Evolutionary conservation across 2,329 filamentous ascomycete species (phyloP).

Genomic region (Cryphonectria radicalis): DNA sequence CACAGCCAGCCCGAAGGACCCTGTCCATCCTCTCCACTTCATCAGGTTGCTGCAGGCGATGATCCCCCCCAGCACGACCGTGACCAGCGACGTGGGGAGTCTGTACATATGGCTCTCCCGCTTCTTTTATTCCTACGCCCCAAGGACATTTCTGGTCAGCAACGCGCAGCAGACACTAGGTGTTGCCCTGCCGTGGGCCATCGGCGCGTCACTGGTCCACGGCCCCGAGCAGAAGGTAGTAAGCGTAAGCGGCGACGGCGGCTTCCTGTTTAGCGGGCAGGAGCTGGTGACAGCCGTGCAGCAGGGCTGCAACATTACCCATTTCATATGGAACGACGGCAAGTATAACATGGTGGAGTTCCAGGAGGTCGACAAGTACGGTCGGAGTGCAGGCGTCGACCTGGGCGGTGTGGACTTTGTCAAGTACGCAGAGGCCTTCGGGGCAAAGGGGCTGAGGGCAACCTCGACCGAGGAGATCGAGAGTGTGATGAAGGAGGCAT

Average conservation of each 20-base stretch:
- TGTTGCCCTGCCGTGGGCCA: conserved; percentile 53
- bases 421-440: conserved; percentile 51
- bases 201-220: conserved; percentile 49
- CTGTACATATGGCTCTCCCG: conserved; percentile 55
- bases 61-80: conserved; percentile 45
- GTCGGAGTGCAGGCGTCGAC: conserved; percentile 47
- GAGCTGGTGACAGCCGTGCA: conserved; percentile 51
- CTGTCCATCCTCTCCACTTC: conserved; percentile 51
- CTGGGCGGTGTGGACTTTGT: conserved; percentile 53
- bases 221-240: conserved; percentile 48
- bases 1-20: conserved; percentile 30
- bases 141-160: conserved; percentile 49
- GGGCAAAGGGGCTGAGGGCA: conserved; percentile 49
- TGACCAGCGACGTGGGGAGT: conserved; percentile 51
- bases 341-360: conserved; percentile 57
- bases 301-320: conserved; percentile 53
- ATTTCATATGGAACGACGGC: conserved; percentile 56
- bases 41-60: conserved; percentile 47
- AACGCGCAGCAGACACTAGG: conserved; percentile 55
- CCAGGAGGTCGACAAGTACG: conserved; percentile 55
- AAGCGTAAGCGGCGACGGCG: conserved; percentile 50
- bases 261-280: conserved; percentile 53
- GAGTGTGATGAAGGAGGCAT: conserved; percentile 47
- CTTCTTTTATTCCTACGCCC: conserved; percentile 49
- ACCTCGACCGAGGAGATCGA: conserved; percentile 45